Evolutionary conservation across 2,329 filamentous ascomycete genomes (phyloP).

Genomic region (Alternaria hordeiaustralica): DNA sequence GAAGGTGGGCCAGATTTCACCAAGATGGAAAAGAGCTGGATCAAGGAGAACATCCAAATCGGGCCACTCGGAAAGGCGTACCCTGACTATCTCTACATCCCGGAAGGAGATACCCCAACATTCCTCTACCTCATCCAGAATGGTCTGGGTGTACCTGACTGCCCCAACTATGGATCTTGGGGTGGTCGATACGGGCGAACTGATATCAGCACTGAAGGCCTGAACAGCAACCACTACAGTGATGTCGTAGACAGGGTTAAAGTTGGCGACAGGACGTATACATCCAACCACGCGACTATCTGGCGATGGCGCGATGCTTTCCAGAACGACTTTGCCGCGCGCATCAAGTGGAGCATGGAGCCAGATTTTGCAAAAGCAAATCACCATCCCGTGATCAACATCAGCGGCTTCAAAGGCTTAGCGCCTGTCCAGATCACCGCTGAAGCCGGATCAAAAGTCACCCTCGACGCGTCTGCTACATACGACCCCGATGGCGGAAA

Average conservation of each 20-base stretch:
- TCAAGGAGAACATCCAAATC: conserved; percentile 62
- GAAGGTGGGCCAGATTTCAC: conserved; percentile 57
- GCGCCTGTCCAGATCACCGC: conserved; percentile 51
- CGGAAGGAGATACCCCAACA: conserved; percentile 62
- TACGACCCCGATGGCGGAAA: conserved; percentile 56
- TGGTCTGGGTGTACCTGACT: conserved; percentile 55
- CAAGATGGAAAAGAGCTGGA: conserved; percentile 59
- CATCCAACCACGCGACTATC: conserved; percentile 57
- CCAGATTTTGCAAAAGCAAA: conserved; percentile 48
- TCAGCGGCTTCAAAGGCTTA: conserved; percentile 51
- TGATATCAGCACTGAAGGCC: conserved; percentile 42
- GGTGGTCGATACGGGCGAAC: conserved; percentile 55
- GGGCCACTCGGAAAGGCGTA: conserved; percentile 53
- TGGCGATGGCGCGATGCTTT: conserved; percentile 63
- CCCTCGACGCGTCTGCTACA: conserved; percentile 54
- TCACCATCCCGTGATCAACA: conserved; percentile 57
- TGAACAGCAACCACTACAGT: conserved; percentile 47
- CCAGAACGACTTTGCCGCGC: conserved; percentile 59
- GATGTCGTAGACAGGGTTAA: conserved; percentile 48
- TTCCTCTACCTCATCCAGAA: conserved; percentile 60
- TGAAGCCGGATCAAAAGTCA: conserved; percentile 50
- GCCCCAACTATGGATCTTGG: conserved; percentile 58
- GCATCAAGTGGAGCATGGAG: conserved; percentile 56
- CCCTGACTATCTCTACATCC: conserved; percentile 58
- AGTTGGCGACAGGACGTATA: conserved; percentile 43